These are phyloP conservation scores for Rhododendron griersonianum DNA, from an alignment of 148 eudicot genomes.

Conservation along the genomic window DNA sequence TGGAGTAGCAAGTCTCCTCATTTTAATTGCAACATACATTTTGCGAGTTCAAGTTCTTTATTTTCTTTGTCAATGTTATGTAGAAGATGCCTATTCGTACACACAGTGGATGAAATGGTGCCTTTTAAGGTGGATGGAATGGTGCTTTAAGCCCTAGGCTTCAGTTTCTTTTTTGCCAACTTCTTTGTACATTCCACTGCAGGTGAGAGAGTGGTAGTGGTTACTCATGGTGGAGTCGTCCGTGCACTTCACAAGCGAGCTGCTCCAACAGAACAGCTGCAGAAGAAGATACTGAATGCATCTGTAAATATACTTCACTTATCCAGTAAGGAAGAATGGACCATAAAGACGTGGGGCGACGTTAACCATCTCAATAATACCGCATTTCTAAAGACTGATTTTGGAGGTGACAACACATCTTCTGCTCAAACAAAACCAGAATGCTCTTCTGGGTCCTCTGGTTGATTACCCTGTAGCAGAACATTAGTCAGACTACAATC, in stretches of 20 bases:
- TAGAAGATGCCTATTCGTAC: neutral
- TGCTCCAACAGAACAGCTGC: conserved; percentile 27
- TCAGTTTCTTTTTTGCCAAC: neutral
- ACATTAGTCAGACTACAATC: neutral
- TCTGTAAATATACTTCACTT: conserved; percentile 43
- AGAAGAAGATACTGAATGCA: conserved; percentile 40
- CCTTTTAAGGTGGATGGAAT: neutral
- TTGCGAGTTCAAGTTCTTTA: neutral
- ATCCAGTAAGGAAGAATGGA: conserved; percentile 39
- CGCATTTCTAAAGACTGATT: conserved; percentile 29
- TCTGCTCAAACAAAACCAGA: conserved; percentile 22
- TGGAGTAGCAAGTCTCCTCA: neutral
- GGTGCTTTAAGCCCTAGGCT: neutral
- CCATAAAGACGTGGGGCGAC: conserved; percentile 53
- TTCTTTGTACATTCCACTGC: neutral
- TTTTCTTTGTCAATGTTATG: neutral
- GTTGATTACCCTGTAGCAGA: neutral
- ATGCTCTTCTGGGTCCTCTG: neutral
- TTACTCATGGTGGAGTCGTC: conserved; percentile 54
- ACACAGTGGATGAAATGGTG: neutral
- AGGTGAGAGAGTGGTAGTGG: conserved; percentile 52
- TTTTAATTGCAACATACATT: neutral
- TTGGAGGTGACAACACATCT: conserved; percentile 44
- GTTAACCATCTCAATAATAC: conserved; percentile 38
- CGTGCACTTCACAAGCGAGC: conserved; percentile 45